Conservation (phyloP, 371 early-diverging fungal genomes). For the Massospora cicadina region DNA sequence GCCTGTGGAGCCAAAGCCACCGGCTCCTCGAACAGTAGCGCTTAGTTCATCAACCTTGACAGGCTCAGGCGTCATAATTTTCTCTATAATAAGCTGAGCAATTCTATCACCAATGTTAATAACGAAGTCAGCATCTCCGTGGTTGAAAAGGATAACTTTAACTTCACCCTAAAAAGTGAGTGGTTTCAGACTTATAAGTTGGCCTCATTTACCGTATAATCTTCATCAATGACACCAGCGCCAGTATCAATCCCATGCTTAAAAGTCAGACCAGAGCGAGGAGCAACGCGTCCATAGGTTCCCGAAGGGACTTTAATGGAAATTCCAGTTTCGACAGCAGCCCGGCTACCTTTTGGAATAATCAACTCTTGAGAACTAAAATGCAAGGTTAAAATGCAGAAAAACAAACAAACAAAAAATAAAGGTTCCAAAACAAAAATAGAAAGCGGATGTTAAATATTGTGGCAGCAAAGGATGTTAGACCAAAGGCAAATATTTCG, state of each 20-base stretch:
- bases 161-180: conserved; percentile 25
- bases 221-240: conserved; percentile 94
- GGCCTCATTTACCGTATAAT: conserved; percentile 58
- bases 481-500: neutral
- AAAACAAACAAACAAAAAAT: no score
- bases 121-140: conserved; percentile 53
- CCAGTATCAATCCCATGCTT: conserved; percentile 86
- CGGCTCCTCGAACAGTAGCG: conserved; percentile 62
- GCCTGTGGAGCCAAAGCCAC: conserved; percentile 93
- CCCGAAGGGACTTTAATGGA: conserved; percentile 65
- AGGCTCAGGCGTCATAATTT: conserved; percentile 62
- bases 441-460: neutral
- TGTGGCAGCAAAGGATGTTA: no score
- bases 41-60: conserved; percentile 57
- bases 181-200: neutral
- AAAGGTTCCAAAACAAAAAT: neutral
- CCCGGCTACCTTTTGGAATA: conserved; percentile 55
- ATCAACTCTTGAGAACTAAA: conserved; percentile 37
- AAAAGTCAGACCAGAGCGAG: conserved; percentile 78
- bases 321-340: conserved; percentile 64
- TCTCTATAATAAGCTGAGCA: conserved; percentile 90
- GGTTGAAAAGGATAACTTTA: conserved; percentile 82
- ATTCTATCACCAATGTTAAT: conserved; percentile 84
- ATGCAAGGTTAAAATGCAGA: neutral
- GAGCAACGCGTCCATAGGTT: conserved; percentile 91